Conservation (phyloP, 495 filamentous ascomycete species). For the Penicillium subrubescens region DNA sequence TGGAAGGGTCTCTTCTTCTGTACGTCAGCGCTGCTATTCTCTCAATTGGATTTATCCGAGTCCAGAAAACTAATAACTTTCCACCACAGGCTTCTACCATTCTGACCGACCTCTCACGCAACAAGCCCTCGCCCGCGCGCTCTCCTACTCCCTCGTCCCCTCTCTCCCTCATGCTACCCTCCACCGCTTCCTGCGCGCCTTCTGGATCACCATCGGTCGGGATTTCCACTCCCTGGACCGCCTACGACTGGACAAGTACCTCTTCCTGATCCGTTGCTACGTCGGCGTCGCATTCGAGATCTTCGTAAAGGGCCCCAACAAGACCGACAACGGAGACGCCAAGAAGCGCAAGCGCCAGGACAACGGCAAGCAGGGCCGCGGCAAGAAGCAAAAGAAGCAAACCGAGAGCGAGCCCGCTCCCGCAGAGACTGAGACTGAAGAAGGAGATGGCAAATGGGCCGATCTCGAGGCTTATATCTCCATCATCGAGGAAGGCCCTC, state of each 20-base stretch:
- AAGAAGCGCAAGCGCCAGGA: conserved; percentile 36
- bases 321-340: conserved; percentile 18
- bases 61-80: neutral
- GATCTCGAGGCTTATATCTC: conserved; percentile 45
- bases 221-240: conserved; percentile 86
- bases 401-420: conserved; percentile 13
- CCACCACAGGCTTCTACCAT: conserved; percentile 74
- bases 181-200: conserved; percentile 66
- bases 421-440: conserved; percentile 24
- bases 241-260: conserved; percentile 89
- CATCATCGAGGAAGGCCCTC: conserved; percentile 46
- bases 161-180: conserved; percentile 59
- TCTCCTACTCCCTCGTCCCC: conserved; percentile 74
- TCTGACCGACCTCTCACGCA: conserved; percentile 85
- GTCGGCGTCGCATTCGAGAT: conserved; percentile 65
- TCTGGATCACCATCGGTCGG: conserved; percentile 85
- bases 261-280: conserved; percentile 78
- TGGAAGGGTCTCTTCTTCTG: conserved; percentile 98
- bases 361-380: conserved; percentile 40
- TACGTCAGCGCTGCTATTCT: conserved; percentile 28
- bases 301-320: conserved; percentile 37
- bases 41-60: neutral
- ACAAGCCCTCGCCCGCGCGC: conserved; percentile 77
- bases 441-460: conserved; percentile 42
- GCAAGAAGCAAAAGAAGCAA: conserved; percentile 43